phyloP scores from a whole-genome alignment of 768 basidiomycete species.

The Pleurotus djamor region DNA sequence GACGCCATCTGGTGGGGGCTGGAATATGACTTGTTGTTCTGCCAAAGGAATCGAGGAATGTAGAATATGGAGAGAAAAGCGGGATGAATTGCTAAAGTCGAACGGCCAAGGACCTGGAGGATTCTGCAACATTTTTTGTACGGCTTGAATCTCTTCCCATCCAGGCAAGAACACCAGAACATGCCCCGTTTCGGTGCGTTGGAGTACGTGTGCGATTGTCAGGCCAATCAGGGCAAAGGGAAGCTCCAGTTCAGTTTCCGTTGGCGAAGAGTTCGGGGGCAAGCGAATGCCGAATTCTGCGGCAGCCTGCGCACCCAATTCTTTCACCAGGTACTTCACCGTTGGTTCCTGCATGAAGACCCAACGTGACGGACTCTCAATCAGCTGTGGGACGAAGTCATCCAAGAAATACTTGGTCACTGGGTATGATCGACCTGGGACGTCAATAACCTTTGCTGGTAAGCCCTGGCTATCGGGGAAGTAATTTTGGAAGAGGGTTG shows the following conservation, averaged over 20 bases:
- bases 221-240: slow-evolving; percentile 82
- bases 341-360: slow-evolving; percentile 72
- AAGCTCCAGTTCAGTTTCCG: slow-evolving; percentile 64
- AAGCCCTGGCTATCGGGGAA: slow-evolving; percentile 63
- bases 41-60: slow-evolving; percentile 88
- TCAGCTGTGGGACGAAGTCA: slow-evolving; percentile 60
- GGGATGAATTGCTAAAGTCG: slow-evolving; percentile 54
- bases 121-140: slow-evolving; percentile 61
- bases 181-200: slow-evolving; percentile 76
- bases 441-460: slow-evolving; percentile 69
- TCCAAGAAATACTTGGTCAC: slow-evolving; percentile 83
- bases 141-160: slow-evolving; percentile 84
- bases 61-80: slow-evolving; percentile 74
- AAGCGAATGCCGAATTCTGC: slow-evolving; percentile 9
- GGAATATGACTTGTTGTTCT: slow-evolving; percentile 89
- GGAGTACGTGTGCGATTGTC: slow-evolving; percentile 75
- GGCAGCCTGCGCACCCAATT: slow-evolving; percentile 40
- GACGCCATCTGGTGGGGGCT: slow-evolving; percentile 72
- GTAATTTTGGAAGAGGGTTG: slow-evolving; percentile 84
- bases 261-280: background rate
- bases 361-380: slow-evolving; percentile 44
- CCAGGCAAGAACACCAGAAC: slow-evolving; percentile 92
- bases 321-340: slow-evolving; percentile 66
- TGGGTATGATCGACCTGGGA: slow-evolving; percentile 92
- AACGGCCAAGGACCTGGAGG: slow-evolving; percentile 50